Evolutionary conservation across 495 filamentous ascomycete species (phyloP).

Genomic region (Penicillium desertorum): DNA sequence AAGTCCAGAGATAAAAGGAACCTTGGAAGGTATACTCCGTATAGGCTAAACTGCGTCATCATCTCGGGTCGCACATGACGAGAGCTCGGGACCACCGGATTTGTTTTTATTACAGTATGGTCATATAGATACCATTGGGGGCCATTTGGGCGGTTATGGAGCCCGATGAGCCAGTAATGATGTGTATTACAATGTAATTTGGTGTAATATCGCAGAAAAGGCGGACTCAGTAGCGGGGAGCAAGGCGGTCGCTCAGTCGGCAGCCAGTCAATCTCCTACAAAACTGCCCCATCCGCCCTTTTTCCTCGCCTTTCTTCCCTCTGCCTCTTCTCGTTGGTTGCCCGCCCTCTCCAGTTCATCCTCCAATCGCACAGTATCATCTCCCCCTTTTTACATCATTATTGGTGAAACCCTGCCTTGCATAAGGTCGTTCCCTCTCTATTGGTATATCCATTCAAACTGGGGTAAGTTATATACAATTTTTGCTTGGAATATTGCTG

Average conservation of each 20-base stretch:
- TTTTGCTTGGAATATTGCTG: background rate
- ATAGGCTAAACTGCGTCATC: conserved; percentile 5
- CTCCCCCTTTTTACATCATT: conserved; percentile 20
- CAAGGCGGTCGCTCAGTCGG: conserved; percentile 5
- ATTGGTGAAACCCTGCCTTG: conserved; percentile 14
- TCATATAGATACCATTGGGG: conserved; percentile 3
- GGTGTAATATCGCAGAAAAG: conserved; percentile 8
- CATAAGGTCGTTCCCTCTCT: conserved; percentile 8
- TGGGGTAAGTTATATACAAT: conserved; percentile 5
- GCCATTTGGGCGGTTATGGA: background rate
- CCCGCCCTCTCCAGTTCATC: conserved; percentile 34
- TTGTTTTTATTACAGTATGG: conserved; percentile 3
- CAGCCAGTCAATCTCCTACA: conserved; percentile 33
- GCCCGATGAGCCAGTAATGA: background rate
- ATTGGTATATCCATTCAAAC: conserved; percentile 1
- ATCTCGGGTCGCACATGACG: conserved; percentile 27
- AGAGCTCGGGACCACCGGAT: conserved; percentile 30
- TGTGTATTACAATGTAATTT: background rate
- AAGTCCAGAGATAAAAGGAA: background rate
- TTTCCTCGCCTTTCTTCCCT: conserved; percentile 42
- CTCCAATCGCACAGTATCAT: conserved; percentile 33
- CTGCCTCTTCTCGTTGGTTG: conserved; percentile 51
- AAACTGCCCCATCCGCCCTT: conserved; percentile 51
- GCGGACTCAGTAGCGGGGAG: conserved; percentile 6
- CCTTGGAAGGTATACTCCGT: too few relatives aligned